Evolutionary conservation across 2,329 filamentous ascomycete species (phyloP).

Genomic region (Stemphylium lycopersici): DNA sequence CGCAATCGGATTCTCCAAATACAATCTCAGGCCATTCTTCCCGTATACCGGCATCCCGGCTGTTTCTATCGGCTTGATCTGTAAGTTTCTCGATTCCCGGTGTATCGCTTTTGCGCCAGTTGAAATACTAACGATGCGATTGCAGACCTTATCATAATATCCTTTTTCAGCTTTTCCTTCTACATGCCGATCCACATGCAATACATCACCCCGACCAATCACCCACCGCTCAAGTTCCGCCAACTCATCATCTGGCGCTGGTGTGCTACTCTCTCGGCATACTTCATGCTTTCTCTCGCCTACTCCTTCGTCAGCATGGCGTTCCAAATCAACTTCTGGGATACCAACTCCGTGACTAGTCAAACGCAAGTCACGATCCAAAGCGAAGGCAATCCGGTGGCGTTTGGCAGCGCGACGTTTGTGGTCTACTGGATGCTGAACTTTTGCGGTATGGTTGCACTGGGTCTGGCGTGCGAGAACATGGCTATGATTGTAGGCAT

Average conservation of each 20-base stretch:
- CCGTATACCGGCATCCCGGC: constrained; percentile 63
- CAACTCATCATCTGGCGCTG: constrained; percentile 67
- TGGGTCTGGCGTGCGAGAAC: constrained; percentile 70
- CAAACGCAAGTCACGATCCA: constrained; percentile 51
- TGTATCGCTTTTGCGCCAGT: neutral
- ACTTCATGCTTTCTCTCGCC: constrained; percentile 66
- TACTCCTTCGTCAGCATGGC: constrained; percentile 69
- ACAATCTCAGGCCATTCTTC: constrained; percentile 66
- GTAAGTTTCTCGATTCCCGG: constrained; percentile 9
- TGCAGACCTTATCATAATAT: constrained; percentile 66
- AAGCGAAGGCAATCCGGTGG: constrained; percentile 54
- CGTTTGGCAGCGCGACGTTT: constrained; percentile 65
- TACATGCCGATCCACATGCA: constrained; percentile 68
- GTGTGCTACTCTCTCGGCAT: constrained; percentile 61
- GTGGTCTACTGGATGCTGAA: constrained; percentile 69
- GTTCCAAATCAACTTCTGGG: constrained; percentile 65
- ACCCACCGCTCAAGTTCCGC: constrained; percentile 63
- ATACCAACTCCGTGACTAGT: constrained; percentile 51
- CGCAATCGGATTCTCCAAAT: constrained; percentile 61
- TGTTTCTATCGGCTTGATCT: constrained; percentile 68
- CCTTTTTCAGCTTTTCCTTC: constrained; percentile 70
- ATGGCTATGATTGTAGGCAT: constrained; percentile 66
- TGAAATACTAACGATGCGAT: neutral
- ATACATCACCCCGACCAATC: constrained; percentile 61
- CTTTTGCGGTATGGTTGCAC: constrained; percentile 66